phyloP scores from a whole-genome alignment of 257 asterid species.

The Solanum infundibuliforme region DNA sequence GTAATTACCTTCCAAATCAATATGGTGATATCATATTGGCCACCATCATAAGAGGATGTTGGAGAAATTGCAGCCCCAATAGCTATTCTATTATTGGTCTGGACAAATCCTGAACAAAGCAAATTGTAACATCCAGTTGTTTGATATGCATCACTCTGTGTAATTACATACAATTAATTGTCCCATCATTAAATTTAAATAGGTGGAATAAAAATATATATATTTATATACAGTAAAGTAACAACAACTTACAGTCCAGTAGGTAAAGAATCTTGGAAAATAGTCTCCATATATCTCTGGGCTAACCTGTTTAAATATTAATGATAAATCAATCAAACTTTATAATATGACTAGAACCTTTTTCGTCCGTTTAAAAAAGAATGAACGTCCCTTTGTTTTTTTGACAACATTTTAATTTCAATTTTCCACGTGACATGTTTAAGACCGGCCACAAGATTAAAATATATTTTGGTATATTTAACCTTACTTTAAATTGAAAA shows the following conservation, averaged over 20 bases:
- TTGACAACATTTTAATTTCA: too few species aligned
- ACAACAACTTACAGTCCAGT: not conserved
- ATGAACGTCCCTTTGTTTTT: too few species aligned
- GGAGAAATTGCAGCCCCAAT: slow-evolving; percentile 15
- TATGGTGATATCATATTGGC: slow-evolving; percentile 11
- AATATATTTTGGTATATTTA: too few species aligned
- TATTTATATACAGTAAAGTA: not conserved
- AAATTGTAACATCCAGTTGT: slow-evolving; percentile 25
- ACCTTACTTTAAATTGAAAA: too few species aligned
- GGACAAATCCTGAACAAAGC: slow-evolving; percentile 27
- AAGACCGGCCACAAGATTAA: too few species aligned
- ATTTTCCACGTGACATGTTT: too few species aligned
- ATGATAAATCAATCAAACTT: slow-evolving; percentile 11
- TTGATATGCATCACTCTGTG: slow-evolving; percentile 17
- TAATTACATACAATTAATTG: not conserved
- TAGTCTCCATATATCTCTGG: slow-evolving; percentile 3
- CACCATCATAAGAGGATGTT: slow-evolving; percentile 5
- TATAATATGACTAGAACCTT: not conserved
- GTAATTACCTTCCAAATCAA: slow-evolving; percentile 46
- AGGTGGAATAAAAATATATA: not conserved
- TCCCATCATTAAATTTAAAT: not conserved
- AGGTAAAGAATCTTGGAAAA: not conserved
- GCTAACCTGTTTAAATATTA: slow-evolving; percentile 1
- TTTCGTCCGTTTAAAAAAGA: too few species aligned
- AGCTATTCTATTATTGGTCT: slow-evolving; percentile 4